These are phyloP conservation scores for Globisporangium nagaii DNA, from an alignment of 352 stramenopile genomes.

Conservation along the genomic window DNA sequence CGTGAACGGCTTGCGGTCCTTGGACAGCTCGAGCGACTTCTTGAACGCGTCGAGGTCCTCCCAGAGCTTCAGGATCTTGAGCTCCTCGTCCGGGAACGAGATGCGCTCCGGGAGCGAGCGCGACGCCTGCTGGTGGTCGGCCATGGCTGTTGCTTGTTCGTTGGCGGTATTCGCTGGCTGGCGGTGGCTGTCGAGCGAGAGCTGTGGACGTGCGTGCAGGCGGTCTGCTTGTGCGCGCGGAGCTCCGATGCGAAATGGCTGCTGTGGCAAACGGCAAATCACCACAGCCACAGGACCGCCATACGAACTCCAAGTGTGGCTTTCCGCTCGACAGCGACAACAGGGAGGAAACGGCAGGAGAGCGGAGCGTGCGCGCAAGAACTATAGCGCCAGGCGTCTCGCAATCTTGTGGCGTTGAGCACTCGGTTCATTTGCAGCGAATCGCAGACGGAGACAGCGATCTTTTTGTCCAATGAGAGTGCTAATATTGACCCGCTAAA, in stretches of 20 bases:
- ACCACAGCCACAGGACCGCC: slow-evolving; percentile 11
- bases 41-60: slow-evolving; percentile 88
- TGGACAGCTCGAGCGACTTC: slow-evolving; percentile 89
- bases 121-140: slow-evolving; percentile 21
- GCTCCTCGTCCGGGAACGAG: slow-evolving; percentile 80
- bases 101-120: slow-evolving; percentile 82
- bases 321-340: not conserved
- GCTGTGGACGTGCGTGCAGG: not conserved
- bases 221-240: slow-evolving; percentile 4
- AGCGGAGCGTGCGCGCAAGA: not conserved
- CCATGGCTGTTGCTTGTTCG: slow-evolving; percentile 8
- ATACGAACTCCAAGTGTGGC: not conserved
- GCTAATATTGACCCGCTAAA: too few species aligned
- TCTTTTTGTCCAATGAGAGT: too few species aligned
- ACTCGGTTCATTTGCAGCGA: not conserved
- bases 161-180: not conserved
- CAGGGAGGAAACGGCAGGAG: not conserved
- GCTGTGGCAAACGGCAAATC: not conserved
- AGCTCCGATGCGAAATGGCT: slow-evolving; percentile 14
- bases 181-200: not conserved
- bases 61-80: slow-evolving; percentile 75
- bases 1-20: slow-evolving; percentile 94
- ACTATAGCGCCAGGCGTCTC: not conserved
- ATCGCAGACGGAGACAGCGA: too few species aligned
- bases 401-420: slow-evolving; percentile 5